Percentiles rank a stretch among this genome's conserved stretches.
phyloP scores from a whole-genome alignment of 2,329 filamentous ascomycete genomes.

The Sporothrix brunneoviolacea region DNA sequence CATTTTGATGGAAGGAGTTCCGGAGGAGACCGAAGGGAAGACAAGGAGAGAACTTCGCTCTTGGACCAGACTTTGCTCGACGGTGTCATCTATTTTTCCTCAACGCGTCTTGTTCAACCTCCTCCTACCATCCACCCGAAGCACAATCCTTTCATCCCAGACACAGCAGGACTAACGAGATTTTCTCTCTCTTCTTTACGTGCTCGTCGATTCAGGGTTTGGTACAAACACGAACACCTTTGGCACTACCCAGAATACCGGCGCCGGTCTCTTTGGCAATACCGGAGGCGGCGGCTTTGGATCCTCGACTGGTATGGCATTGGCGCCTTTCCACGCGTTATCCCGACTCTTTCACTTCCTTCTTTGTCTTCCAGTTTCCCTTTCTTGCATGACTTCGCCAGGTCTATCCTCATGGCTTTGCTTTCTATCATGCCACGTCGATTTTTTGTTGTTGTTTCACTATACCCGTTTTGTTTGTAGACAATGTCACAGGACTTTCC shows the following conservation, averaged over 20 bases:
- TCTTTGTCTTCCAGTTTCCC: background rate
- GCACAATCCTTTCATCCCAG: conserved; percentile 15
- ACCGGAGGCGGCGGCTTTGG: conserved; percentile 18
- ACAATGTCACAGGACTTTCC: background rate
- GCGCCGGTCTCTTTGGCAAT: conserved; percentile 41
- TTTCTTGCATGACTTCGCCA: background rate
- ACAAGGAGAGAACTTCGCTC: no score
- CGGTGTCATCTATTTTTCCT: no score
- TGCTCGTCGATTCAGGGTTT: conserved; percentile 24
- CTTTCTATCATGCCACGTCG: background rate
- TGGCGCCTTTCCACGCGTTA: background rate
- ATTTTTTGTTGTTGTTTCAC: background rate
- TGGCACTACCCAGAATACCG: conserved; percentile 32
- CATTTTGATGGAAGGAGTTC: no score
- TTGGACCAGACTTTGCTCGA: no score
- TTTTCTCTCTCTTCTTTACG: conserved; percentile 9
- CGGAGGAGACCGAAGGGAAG: no score
- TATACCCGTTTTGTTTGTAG: background rate
- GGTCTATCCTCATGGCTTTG: background rate
- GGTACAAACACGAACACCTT: conserved; percentile 31
- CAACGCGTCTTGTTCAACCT: no score
- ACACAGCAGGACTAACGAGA: conserved; percentile 19
- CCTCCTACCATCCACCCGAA: no score
- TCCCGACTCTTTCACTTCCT: background rate
- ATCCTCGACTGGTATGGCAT: conserved; percentile 19